Base-by-base conservation (phyloP, 2,329 filamentous ascomycete genomes). In the Xylaria sp. region DNA sequence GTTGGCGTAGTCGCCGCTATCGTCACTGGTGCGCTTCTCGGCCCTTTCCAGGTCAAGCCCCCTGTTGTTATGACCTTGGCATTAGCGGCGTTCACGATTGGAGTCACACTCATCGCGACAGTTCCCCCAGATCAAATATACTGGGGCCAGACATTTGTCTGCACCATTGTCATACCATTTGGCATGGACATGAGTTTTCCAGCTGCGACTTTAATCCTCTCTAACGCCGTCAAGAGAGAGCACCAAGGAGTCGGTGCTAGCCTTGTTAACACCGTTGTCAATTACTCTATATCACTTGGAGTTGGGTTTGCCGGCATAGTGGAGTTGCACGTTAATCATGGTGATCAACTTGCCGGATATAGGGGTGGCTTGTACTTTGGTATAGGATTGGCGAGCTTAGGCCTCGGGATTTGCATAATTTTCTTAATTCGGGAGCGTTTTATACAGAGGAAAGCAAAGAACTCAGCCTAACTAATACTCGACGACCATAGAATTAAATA, bases 131-230 rank as follows among this genome's bases (percentile, higher is more conserved):
- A 82, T 20, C 84, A 87, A 69, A 82, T 79, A 3, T 88, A 88
- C 73, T 88, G 86, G 86, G 82, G 79, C 15, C 81, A 86, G 68
- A 81, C 81, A 0, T 88, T 88, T 69, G 80, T 87, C 9, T 80
- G 79, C 3, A 76, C 81, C 1, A 13, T 87, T 9, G 74, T 88
- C 38, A 85, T 82, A 74, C 83, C 84, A 0, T 84, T 80, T 69
- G 84, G 84, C 4, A 87, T 87, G 85, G 86, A 89, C 71, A 86
- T 88, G 83, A 83, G 80, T 13, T 88, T 88, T 67, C 86, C 86
- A 1, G 82, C 85, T 0, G 85, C 82, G 0, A 87, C 83, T 0
- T 73, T 88, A 3, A 81, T 88, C 36, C 78, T 88, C 9, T 83
- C 80, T 23, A 82, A 87, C 66, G 77, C 76, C 1, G 72, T 79